Percentiles rank a stretch among this genome's conserved stretches.
These are phyloP conservation scores for Gypsophila paniculata DNA, from an alignment of 179 eudicot species.

Conservation along the genomic window DNA sequence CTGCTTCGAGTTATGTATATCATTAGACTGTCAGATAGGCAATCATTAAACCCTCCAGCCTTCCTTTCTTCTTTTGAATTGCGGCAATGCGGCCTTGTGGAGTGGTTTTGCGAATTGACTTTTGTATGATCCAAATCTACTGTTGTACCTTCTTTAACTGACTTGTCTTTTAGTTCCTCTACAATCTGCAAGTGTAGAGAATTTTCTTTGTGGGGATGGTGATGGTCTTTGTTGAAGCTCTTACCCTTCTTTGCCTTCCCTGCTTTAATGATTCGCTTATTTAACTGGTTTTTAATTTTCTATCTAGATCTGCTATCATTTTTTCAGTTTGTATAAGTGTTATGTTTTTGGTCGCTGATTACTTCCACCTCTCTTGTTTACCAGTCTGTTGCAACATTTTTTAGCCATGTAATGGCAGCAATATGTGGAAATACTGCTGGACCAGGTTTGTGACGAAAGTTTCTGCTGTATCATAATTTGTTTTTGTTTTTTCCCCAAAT, in stretches of 20 bases:
- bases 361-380: neutral
- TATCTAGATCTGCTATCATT: neutral
- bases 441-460: conserved; percentile 38
- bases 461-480: neutral
- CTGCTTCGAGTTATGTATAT: neutral
- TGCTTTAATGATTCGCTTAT: conserved; percentile 6
- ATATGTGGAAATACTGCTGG: conserved; percentile 55
- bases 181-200: neutral
- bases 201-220: neutral
- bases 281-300: neutral
- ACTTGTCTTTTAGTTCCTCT: neutral
- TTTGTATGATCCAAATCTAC: neutral
- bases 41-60: neutral
- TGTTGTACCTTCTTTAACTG: neutral
- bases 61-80: neutral
- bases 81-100: conserved; percentile 5
- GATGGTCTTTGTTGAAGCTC: conserved; percentile 3
- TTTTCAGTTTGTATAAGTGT: neutral
- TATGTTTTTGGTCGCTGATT: conserved; percentile 4
- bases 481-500: no score
- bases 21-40: neutral
- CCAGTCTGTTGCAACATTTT: conserved; percentile 47
- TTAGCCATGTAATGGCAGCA: conserved; percentile 53
- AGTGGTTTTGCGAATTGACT: neutral
- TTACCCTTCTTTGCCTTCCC: neutral